A percentile compares a stretch with the other conserved stretches of the same genome.
These are phyloP conservation scores for Zygotorulaspora florentina DNA, from an alignment of 805 yeast species.

Conservation along the genomic window DNA sequence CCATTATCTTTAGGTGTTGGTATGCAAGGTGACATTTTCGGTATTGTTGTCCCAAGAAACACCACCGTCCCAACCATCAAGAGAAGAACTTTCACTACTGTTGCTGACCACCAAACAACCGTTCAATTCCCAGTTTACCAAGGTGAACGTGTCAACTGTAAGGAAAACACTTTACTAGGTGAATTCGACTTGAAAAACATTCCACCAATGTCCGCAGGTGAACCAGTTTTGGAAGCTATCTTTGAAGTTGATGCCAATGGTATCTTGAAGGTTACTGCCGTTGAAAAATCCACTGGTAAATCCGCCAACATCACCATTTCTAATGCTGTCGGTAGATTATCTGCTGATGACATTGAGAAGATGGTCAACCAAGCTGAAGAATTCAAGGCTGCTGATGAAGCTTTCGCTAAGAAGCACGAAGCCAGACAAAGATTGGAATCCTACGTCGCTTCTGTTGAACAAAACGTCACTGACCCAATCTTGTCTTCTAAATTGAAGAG, in stretches of 20 bases:
- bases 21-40: slow-evolving; percentile 99
- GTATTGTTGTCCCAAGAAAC: slow-evolving; percentile 99
- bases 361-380: slow-evolving; percentile 98
- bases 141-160: slow-evolving; percentile 99
- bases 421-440: slow-evolving; percentile 99
- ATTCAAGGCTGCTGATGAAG: slow-evolving; percentile 98
- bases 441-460: slow-evolving; percentile 92
- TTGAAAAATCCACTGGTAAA: slow-evolving; percentile 98
- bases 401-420: slow-evolving; percentile 99
- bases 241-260: slow-evolving; percentile 99
- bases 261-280: slow-evolving; percentile 98
- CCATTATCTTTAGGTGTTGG: slow-evolving; percentile 99
- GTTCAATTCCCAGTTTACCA: slow-evolving; percentile 99
- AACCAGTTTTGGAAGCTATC: slow-evolving; percentile 98
- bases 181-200: slow-evolving; percentile 97
- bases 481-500: slow-evolving; percentile 96
- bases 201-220: slow-evolving; percentile 99
- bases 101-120: slow-evolving; percentile 97
- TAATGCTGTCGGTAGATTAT: slow-evolving; percentile 97
- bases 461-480: slow-evolving; percentile 97
- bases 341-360: slow-evolving; percentile 95
- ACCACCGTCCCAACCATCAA: slow-evolving; percentile 98
- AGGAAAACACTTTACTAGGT: slow-evolving; percentile 96
- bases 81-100: slow-evolving; percentile 98
- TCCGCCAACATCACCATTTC: slow-evolving; percentile 98